phyloP scores from a whole-genome alignment of 2,329 filamentous ascomycete genomes.

The Septoria linicola region DNA sequence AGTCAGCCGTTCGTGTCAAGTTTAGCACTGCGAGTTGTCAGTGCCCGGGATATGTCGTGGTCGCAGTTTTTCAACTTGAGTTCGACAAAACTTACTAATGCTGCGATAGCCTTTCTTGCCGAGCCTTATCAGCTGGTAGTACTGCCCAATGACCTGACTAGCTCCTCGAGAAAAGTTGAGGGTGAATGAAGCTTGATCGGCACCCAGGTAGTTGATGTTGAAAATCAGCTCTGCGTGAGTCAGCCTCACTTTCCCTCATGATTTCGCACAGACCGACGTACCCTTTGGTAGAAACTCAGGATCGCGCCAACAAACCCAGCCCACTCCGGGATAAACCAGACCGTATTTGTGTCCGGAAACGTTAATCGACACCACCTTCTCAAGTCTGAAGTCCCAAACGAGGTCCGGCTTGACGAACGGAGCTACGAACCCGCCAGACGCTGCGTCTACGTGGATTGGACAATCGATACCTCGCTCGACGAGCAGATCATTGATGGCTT shows the following conservation, averaged over 20 bases:
- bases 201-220: constrained; percentile 98
- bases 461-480: constrained; percentile 71
- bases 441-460: constrained; percentile 91
- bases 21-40: too few relatives aligned
- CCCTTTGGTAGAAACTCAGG: constrained; percentile 75
- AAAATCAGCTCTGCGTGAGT: constrained; percentile 72
- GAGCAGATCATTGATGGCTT: constrained; percentile 85
- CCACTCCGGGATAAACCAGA: constrained; percentile 82
- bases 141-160: constrained; percentile 91
- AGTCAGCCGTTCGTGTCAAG: constrained; percentile 84
- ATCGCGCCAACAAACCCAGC: constrained; percentile 88
- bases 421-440: constrained; percentile 87
- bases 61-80: too few relatives aligned
- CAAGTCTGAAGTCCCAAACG: constrained; percentile 87
- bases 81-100: too few relatives aligned
- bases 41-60: too few relatives aligned
- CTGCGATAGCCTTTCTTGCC: constrained; percentile 87
- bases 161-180: constrained; percentile 97
- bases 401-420: constrained; percentile 84
- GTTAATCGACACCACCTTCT: constrained; percentile 90
- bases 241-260: neutral
- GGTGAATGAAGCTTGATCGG: constrained; percentile 92
- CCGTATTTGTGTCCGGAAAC: constrained; percentile 89
- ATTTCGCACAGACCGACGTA: constrained; percentile 11
- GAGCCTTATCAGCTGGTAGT: constrained; percentile 94